A percentile compares a stretch with the other conserved stretches of the same genome.
Evolutionary conservation across 2,329 filamentous ascomycete genomes (phyloP).

Genomic region (Colletotrichum sp.): DNA sequence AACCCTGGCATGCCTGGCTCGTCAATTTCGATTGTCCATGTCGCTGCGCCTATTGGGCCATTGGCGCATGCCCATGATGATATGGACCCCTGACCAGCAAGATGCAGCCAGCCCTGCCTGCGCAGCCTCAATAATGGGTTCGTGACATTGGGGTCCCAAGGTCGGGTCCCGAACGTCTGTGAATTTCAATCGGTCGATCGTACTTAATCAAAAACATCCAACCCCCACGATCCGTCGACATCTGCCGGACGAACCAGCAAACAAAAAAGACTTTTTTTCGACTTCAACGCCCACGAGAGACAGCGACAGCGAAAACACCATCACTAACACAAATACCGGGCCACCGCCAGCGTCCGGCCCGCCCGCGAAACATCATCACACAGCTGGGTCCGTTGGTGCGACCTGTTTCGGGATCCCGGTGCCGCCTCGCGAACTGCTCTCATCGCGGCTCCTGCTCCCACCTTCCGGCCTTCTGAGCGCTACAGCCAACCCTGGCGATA

Average conservation of each 20-base stretch:
- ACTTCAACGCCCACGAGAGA: background rate
- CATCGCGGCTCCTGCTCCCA: background rate
- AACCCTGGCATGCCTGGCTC: background rate
- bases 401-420: slow-evolving; percentile 10
- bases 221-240: background rate
- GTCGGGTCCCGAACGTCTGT: background rate
- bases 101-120: background rate
- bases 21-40: background rate
- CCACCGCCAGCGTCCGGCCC: background rate
- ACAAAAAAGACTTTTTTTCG: background rate
- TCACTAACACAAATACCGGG: background rate
- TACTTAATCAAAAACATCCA: background rate
- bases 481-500: background rate
- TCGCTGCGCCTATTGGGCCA: background rate
- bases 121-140: background rate
- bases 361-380: background rate
- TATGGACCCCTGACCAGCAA: background rate
- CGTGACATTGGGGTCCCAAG: background rate
- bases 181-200: background rate
- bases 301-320: background rate
- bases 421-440: background rate
- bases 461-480: background rate
- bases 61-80: background rate
- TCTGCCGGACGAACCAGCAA: background rate
- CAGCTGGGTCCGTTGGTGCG: background rate